Percentiles rank a stretch among this genome's conserved stretches.
phyloP scores from a whole-genome alignment of 148 eudicot species.

The Heliamphora exappendiculata region DNA sequence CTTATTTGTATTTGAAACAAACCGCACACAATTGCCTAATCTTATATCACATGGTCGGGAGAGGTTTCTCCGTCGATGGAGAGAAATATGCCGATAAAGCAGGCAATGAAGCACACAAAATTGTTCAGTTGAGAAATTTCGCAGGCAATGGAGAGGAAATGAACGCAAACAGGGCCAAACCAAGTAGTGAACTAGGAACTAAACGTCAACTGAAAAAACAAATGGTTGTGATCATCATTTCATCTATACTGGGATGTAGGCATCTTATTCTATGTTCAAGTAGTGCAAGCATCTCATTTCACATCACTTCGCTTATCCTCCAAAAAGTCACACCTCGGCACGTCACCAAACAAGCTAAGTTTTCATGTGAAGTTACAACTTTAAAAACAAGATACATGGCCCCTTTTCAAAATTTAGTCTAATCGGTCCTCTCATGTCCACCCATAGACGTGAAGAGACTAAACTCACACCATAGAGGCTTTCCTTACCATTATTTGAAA shows the following conservation, averaged over 20 bases:
- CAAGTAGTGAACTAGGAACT: neutral
- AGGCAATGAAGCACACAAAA: neutral
- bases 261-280: constrained; percentile 1
- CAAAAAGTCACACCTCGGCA: neutral
- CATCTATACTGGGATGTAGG: neutral
- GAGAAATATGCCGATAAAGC: neutral
- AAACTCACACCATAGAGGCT: neutral
- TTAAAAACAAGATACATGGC: constrained; percentile 3
- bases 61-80: too few relatives aligned
- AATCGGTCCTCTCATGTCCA: constrained; percentile 7
- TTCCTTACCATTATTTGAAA: neutral
- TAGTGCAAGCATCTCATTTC: constrained; percentile 4
- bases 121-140: too few relatives aligned
- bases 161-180: neutral
- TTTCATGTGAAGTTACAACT: constrained; percentile 9
- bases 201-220: neutral
- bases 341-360: constrained; percentile 7
- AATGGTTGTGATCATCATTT: neutral
- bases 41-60: too few relatives aligned
- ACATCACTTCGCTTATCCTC: neutral
- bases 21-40: too few relatives aligned
- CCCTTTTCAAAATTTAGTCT: neutral
- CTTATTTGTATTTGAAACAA: too few relatives aligned
- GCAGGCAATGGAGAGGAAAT: neutral
- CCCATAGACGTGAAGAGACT: constrained; percentile 10